Conservation (phyloP, 2,329 filamentous ascomycete genomes). For the Fusarium sp. region DNA sequence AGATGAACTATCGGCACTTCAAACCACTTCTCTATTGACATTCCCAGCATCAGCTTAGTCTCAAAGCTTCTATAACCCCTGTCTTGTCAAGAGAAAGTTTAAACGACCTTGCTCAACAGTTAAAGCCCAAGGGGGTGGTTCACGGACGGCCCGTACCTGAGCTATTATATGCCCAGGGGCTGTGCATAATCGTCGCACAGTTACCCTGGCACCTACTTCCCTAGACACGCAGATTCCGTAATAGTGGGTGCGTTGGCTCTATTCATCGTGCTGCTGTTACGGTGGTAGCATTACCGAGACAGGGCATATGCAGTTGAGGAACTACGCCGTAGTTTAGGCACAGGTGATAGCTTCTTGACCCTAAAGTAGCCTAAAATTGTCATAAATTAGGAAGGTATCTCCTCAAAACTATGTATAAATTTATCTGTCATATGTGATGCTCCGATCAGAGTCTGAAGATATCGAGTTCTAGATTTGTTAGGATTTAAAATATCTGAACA, state of each 20-base stretch:
- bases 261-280: slow-evolving; percentile 21
- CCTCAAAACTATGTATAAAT: too few relatives aligned
- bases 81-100: not conserved
- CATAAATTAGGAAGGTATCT: too few relatives aligned
- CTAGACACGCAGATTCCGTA: slow-evolving; percentile 3
- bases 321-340: not conserved
- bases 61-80: not conserved
- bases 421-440: too few relatives aligned
- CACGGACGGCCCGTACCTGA: slow-evolving; percentile 17
- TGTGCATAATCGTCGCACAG: slow-evolving; percentile 6
- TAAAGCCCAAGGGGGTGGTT: slow-evolving; percentile 20
- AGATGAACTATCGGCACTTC: not conserved
- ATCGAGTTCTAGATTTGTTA: too few relatives aligned
- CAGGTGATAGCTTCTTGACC: not conserved
- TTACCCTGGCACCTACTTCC: not conserved
- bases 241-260: slow-evolving; percentile 1
- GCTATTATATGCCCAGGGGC: not conserved
- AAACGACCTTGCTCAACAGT: slow-evolving; percentile 6
- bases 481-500: too few relatives aligned
- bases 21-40: not conserved
- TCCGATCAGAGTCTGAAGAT: too few relatives aligned
- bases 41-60: too few relatives aligned
- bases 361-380: too few relatives aligned
- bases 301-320: slow-evolving; percentile 2
- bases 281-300: slow-evolving; percentile 9